A percentile compares a stretch with the other conserved stretches of the same genome.
These are phyloP conservation scores for Eudorina sp. DNA, from an alignment of 139 green algal species.

Conservation along the genomic window DNA sequence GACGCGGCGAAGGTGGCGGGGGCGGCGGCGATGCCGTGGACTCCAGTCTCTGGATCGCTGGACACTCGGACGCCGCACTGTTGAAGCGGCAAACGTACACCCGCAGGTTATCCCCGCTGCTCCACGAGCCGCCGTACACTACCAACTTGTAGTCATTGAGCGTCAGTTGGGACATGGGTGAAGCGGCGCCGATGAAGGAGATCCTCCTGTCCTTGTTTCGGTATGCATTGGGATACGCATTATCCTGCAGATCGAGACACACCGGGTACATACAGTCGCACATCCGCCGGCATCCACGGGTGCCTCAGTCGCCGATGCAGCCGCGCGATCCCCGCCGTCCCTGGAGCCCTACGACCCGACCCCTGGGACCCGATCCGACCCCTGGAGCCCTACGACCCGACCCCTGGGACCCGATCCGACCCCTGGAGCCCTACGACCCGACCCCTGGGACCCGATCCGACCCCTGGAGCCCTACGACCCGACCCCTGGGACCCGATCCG, in stretches of 20 bases:
- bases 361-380: no score
- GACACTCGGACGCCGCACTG: neutral
- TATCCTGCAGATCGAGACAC: neutral
- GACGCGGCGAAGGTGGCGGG: neutral
- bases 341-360: no score
- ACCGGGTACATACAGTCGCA: no score
- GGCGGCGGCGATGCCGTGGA: neutral
- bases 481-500: no score
- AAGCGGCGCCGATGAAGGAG: neutral
- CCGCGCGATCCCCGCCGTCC: no score
- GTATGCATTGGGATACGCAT: neutral
- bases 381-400: no score
- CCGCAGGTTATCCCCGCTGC: neutral
- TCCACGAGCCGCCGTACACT: constrained; percentile 5
- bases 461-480: no score
- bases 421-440: no score
- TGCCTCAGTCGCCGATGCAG: neutral
- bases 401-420: no score
- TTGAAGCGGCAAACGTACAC: constrained; percentile 28
- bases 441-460: no score
- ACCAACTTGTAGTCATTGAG: neutral
- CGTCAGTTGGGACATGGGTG: no score
- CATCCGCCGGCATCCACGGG: neutral
- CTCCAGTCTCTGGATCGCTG: neutral
- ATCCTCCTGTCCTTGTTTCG: neutral